Conservation (phyloP, 2,329 filamentous ascomycete species). For the Beauveria caledonica region DNA sequence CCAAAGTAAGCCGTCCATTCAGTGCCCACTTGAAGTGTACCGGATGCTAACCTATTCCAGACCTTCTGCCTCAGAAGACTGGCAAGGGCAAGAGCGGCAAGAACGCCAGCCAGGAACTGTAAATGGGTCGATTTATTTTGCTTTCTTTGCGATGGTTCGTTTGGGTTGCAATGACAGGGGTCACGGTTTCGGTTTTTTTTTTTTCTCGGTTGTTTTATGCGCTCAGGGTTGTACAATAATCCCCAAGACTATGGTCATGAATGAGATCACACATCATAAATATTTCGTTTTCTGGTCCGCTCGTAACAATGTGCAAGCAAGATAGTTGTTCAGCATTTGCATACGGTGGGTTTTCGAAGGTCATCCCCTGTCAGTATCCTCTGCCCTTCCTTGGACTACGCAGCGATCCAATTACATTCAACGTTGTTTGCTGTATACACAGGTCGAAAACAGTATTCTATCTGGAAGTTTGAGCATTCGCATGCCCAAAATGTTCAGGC, state of each 20-base stretch:
- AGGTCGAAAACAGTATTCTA: neutral
- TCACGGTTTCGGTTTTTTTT: slow-evolving; percentile 67
- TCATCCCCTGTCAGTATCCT: no score
- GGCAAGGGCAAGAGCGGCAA: slow-evolving; percentile 75
- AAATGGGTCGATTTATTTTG: slow-evolving; percentile 44
- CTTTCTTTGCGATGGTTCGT: slow-evolving; percentile 51
- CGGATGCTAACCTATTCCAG: slow-evolving; percentile 44
- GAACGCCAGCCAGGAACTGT: slow-evolving; percentile 90
- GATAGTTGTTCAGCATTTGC: no score
- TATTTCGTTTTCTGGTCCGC: slow-evolving; percentile 13
- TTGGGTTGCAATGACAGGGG: slow-evolving; percentile 76
- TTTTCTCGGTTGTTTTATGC: slow-evolving; percentile 38
- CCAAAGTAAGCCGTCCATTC: slow-evolving; percentile 62
- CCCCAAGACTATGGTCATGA: slow-evolving; percentile 59
- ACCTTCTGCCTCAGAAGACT: slow-evolving; percentile 99
- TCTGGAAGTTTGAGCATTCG: neutral
- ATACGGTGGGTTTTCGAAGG: no score
- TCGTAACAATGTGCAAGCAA: neutral
- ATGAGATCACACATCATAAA: slow-evolving; percentile 45
- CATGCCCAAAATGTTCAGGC: no score
- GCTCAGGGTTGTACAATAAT: slow-evolving; percentile 67
- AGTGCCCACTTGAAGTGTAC: neutral
- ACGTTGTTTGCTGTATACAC: neutral
- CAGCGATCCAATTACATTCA: no score
- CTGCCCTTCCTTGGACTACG: no score